These are phyloP conservation scores for Boletus rufocinnamomeus DNA, from an alignment of 768 basidiomycete genomes.

Conservation along the genomic window DNA sequence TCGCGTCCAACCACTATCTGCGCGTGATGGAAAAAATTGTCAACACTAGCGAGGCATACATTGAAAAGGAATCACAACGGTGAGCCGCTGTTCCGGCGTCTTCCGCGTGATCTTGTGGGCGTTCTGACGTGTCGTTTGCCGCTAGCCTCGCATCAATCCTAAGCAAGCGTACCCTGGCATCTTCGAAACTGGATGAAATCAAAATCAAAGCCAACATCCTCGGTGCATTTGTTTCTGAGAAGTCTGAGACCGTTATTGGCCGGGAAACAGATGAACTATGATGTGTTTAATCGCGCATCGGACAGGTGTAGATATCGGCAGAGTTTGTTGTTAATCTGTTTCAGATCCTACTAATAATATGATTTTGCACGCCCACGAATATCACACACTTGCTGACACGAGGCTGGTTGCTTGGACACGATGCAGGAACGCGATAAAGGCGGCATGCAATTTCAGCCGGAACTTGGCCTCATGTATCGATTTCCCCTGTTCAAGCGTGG, in stretches of 20 bases:
- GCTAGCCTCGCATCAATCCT: constrained; percentile 74
- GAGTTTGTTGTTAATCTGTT: constrained; percentile 22
- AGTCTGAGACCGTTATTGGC: constrained; percentile 37
- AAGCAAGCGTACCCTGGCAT: constrained; percentile 72
- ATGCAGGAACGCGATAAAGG: constrained; percentile 24
- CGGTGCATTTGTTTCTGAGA: constrained; percentile 51
- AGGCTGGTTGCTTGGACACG: constrained; percentile 25
- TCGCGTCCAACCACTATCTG: constrained; percentile 73
- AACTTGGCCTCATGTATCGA: constrained; percentile 33
- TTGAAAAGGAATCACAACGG: constrained; percentile 86
- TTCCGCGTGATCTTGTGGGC: not conserved
- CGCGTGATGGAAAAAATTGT: constrained; percentile 89
- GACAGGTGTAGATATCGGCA: constrained; percentile 15
- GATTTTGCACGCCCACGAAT: constrained; percentile 3
- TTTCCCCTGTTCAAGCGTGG: constrained; percentile 16
- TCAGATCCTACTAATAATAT: constrained; percentile 19
- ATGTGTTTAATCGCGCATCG: constrained; percentile 15
- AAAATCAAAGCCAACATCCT: constrained; percentile 91
- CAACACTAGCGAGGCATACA: constrained; percentile 67
- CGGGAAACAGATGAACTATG: constrained; percentile 47
- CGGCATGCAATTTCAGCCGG: constrained; percentile 15
- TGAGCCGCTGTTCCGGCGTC: constrained; percentile 37
- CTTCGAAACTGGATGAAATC: constrained; percentile 87
- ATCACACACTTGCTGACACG: constrained; percentile 17
- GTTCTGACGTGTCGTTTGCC: constrained; percentile 7